Evolutionary conservation across 371 early-diverging fungal species (phyloP).

Genomic region (Mortierella sp.): DNA sequence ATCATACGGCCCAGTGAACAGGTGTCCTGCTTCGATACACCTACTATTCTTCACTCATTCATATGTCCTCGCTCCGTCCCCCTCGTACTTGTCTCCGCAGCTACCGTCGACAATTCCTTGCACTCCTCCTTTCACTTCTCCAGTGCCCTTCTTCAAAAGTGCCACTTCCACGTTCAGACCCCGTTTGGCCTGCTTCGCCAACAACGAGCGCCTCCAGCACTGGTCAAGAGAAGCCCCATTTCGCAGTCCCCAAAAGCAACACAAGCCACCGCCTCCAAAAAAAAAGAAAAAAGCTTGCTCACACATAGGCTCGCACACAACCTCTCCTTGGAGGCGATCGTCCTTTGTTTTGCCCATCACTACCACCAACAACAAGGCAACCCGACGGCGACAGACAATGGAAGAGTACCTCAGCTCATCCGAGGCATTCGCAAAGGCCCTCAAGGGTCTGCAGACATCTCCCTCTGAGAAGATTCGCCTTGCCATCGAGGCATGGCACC

Average conservation of each 20-base stretch:
- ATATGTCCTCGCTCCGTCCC: too few species aligned
- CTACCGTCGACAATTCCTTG: too few species aligned
- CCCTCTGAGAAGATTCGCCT: slow-evolving; percentile 46
- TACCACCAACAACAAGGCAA: background rate
- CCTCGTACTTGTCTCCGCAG: too few species aligned
- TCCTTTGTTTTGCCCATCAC: background rate
- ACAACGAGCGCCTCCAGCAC: background rate
- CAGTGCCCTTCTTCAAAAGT: background rate
- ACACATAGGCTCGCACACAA: background rate
- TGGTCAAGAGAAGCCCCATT: background rate
- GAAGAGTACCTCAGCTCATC: slow-evolving; percentile 50
- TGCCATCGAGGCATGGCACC: slow-evolving; percentile 47
- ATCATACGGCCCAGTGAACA: too few species aligned
- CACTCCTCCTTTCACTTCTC: too few species aligned
- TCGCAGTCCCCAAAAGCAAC: slow-evolving; percentile 12
- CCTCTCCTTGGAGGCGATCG: background rate
- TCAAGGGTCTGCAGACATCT: slow-evolving; percentile 48
- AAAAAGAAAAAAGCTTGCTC: background rate
- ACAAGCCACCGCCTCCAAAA: slow-evolving; percentile 11
- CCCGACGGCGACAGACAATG: slow-evolving; percentile 13
- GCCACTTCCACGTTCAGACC: background rate
- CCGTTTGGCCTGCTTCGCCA: slow-evolving; percentile 1
- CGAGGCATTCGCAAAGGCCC: slow-evolving; percentile 55
- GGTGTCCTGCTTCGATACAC: too few species aligned
- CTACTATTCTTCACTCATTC: too few species aligned